Conservation (phyloP, 331 rosid species). For the Spiraea crenata region DNA sequence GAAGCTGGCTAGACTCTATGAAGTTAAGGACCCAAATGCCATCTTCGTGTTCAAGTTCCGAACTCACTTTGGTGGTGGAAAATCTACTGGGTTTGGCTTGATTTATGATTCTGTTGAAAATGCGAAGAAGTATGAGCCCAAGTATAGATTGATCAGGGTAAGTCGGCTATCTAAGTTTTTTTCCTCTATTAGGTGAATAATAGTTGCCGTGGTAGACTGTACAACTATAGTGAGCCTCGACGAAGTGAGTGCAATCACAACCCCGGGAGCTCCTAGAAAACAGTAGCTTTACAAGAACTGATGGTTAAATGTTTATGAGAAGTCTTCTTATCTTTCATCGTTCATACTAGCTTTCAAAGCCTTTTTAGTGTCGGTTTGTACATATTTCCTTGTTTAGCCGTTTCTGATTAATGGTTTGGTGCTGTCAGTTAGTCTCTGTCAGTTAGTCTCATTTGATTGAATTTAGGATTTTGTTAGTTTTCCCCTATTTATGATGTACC, state of each 20-base stretch:
- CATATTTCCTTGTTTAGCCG: background rate
- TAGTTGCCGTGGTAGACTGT: background rate
- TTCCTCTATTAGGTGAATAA: no score
- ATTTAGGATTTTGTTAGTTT: background rate
- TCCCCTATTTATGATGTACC: no score
- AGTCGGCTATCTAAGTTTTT: conserved; percentile 10
- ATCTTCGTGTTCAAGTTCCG: conserved; percentile 87
- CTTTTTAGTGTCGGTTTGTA: background rate
- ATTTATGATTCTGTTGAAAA: conserved; percentile 85
- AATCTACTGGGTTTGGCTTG: conserved; percentile 91
- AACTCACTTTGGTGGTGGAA: conserved; percentile 97
- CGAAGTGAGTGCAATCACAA: background rate
- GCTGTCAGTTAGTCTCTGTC: background rate
- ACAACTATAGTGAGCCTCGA: background rate
- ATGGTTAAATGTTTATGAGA: background rate
- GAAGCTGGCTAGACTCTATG: conserved; percentile 69
- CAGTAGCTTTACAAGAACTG: background rate
- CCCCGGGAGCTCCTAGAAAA: background rate
- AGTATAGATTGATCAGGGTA: conserved; percentile 93
- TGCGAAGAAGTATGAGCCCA: conserved; percentile 92
- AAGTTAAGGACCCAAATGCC: conserved; percentile 73
- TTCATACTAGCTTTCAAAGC: background rate
- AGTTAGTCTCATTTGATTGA: background rate
- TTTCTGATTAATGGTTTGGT: background rate
- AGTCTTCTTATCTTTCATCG: background rate